phyloP scores from a whole-genome alignment of 2,329 filamentous ascomycete species.

The Aschersonia sp. region DNA sequence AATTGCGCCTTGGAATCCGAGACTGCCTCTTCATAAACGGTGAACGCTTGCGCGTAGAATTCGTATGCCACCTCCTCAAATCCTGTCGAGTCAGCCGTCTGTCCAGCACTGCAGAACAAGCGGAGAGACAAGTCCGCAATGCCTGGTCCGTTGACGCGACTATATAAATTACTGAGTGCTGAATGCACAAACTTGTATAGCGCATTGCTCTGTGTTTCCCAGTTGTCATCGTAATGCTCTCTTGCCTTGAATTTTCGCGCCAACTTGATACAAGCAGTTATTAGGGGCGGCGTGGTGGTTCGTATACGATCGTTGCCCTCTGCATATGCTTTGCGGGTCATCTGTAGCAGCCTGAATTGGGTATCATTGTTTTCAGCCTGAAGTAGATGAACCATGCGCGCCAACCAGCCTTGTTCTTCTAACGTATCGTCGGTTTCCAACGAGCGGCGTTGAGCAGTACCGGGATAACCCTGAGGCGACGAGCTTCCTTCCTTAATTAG shows the following conservation, averaged over 20 bases:
- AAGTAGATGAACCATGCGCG: conserved; percentile 79
- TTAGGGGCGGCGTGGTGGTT: conserved; percentile 83
- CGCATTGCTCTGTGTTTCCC: conserved; percentile 52
- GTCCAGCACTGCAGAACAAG: conserved; percentile 80
- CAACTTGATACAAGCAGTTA: conserved; percentile 81
- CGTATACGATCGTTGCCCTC: conserved; percentile 93
- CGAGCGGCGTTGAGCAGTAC: conserved; percentile 59
- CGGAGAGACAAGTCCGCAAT: conserved; percentile 80
- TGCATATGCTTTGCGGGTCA: conserved; percentile 69
- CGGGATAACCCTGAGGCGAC: conserved; percentile 68
- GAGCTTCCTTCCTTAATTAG: conserved; percentile 89
- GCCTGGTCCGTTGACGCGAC: conserved; percentile 61
- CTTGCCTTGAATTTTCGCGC: conserved; percentile 78
- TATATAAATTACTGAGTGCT: conserved; percentile 72
- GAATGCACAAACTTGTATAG: conserved; percentile 95
- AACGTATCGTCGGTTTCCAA: conserved; percentile 91
- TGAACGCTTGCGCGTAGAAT: conserved; percentile 96
- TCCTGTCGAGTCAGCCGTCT: conserved; percentile 78
- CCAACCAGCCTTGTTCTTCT: conserved; percentile 95
- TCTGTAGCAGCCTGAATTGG: conserved; percentile 86
- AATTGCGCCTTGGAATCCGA: conserved; percentile 95
- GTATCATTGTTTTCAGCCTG: conserved; percentile 76
- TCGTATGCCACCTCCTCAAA: conserved; percentile 97
- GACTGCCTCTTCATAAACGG: conserved; percentile 91
- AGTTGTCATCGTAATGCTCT: conserved; percentile 64